Evolutionary conservation across 345 rosid genomes (phyloP).

Genomic region (thale cress (Arabidopsis thaliana)): DNA sequence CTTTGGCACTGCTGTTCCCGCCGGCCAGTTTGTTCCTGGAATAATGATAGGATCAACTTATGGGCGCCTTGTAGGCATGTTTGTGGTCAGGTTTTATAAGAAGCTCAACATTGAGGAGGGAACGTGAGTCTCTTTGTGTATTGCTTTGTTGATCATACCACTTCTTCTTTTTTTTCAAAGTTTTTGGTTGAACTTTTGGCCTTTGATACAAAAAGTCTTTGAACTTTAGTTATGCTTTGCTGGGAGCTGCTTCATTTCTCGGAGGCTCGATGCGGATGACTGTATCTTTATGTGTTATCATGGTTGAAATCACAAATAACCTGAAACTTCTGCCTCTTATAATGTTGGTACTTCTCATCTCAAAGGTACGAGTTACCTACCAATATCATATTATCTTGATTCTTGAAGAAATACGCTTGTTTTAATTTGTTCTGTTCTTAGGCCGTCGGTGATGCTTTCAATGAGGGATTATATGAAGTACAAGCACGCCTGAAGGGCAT

Average conservation of each 20-base stretch:
- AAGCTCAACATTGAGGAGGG: conserved; percentile 98
- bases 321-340: conserved; percentile 91
- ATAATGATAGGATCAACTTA: conserved; percentile 99
- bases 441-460: conserved; percentile 99
- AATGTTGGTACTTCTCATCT: conserved; percentile 98
- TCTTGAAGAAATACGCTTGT: neutral
- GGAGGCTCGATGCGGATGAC: conserved; percentile 99
- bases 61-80: conserved; percentile 98
- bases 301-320: conserved; percentile 98
- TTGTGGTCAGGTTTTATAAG: conserved; percentile 86
- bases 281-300: conserved; percentile 92
- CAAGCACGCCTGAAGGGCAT: conserved; percentile 83
- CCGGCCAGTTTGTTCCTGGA: conserved; percentile 99
- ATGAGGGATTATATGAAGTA: conserved; percentile 92
- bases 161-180: neutral
- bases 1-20: conserved; percentile 98
- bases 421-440: conserved; percentile 43
- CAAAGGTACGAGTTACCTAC: conserved; percentile 64
- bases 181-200: conserved; percentile 19
- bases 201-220: conserved; percentile 29
- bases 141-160: conserved; percentile 21
- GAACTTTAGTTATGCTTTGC: conserved; percentile 77
- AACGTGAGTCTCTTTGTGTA: conserved; percentile 70
- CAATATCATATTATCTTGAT: conserved; percentile 28
- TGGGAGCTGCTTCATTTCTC: conserved; percentile 99